Evolutionary conservation across 257 asterid species (phyloP), one percentile per base, ranked within the genome.

Genomic region (Jasminum sambac): DNA sequence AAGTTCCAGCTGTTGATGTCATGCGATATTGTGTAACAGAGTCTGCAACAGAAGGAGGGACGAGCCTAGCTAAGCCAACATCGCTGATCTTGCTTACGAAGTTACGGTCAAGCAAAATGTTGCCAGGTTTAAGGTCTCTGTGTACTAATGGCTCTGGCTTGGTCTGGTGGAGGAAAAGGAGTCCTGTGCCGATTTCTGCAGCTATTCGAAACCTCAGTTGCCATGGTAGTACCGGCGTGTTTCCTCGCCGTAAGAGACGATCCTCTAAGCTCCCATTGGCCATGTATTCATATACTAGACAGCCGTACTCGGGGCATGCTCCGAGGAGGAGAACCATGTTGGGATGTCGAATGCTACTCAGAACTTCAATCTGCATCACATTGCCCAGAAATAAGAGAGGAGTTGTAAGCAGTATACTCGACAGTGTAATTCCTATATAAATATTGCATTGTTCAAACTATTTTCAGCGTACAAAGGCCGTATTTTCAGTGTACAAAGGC

Each of bases 271-370:
- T 90, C 58, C 98, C 97, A 30, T 93, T 90, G 41, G 90, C 88
- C 96, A 90, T 89, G 89, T 87, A 84, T 74, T 93, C 98, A 30
- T 93, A 93, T 37, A 93, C 96, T 16, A 90, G 89, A 78, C 96
- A 93, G n/a, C 98, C 98, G 9, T 87, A 87, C 65, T 90, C 97
- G 5, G 96, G 97, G 79, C 98, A 93, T 34, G 98, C 98, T 69
- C 98, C 98, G 2, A 93, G 91, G 65, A 90, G 96, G 70, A 94
- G 96, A 55, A 94, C 98, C 98, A 93, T 90, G 88, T 94, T 94
- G 1, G 98, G 98, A 77, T 94, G 98, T 25, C 97, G 79, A 57
- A 90, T 90, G 77, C 91, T 86, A 78, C 97, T 86, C 63, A 94
- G 84, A 73, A 94, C 98, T 81, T 94, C 97, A 74, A 94, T 89